Evolutionary conservation across 2,329 filamentous ascomycete genomes (phyloP), one percentile per base, ranked within the genome.

Genomic region (Fusarium pininemorale): DNA sequence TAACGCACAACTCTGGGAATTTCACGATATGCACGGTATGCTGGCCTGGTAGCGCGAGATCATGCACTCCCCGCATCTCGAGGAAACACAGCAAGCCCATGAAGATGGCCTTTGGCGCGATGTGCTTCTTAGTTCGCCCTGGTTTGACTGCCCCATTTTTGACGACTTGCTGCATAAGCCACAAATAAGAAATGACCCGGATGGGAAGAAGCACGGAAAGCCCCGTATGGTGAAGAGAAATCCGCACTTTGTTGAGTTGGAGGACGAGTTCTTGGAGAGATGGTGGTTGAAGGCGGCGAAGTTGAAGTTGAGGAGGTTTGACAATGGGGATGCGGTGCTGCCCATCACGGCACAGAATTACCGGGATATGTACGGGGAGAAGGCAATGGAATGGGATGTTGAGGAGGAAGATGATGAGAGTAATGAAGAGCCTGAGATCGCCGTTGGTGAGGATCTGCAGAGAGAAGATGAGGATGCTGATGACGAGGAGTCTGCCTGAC

Each of bases 31-130:
- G 53, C 15, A 3, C 14, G 56, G 56, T 15, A 73, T 73, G 77
- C 69, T 81, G 45, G 58, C 67, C 63, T 81, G 77, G 79, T 81
- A 79, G 70, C 79, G 79, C 61, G 69, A 75, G 44, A 77, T 74
- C 58, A 56, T 77, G 54, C 56, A 70, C 39, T 59, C 50, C 20
- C 50, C 69, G 14, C 69, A 64, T 30, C 67, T 60, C 28, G 53
- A 73, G 11, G 67, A 75, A n/a, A 66, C 72, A 37, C 38, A 69
- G 14, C 64, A 73, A 24, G 77, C 73, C 20, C 74, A 77, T 41
- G 50, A 61, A 16, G 77, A 79, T 28, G 77, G 79, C 32, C 58
- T 77, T 22, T 81, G 79, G 79, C 62, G 60, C 18, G 38, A 47
- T 6, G 45, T 72, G 3, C 64, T 81, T 12, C 39, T 70, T 24